Conservation (phyloP, 139 green algal species). For the Helicosporidium sp. region DNA sequence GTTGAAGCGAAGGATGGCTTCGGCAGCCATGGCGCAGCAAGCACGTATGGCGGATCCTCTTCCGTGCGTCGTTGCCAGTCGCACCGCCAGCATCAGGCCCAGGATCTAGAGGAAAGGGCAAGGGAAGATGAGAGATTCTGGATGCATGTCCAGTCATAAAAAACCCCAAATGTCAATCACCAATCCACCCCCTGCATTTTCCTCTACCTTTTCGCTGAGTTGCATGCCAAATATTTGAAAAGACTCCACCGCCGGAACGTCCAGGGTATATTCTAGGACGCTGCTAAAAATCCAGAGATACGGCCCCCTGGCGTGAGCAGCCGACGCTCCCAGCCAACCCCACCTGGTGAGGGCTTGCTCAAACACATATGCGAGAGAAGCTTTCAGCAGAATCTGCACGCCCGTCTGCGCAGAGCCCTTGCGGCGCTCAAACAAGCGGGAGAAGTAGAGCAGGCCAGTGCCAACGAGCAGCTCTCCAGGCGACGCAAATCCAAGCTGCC, state of each 20-base stretch:
- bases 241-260: too few species aligned
- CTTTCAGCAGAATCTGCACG: not conserved
- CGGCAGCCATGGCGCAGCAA: too few species aligned
- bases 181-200: not conserved
- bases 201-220: constrained; percentile 39
- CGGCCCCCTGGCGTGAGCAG: constrained; percentile 33
- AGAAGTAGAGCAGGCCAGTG: constrained; percentile 32
- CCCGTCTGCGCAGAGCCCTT: constrained; percentile 1
- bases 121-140: too few species aligned
- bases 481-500: constrained; percentile 23
- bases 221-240: constrained; percentile 27
- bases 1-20: too few species aligned
- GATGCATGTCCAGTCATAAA: too few species aligned
- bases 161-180: too few species aligned
- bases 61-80: too few species aligned
- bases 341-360: constrained; percentile 29
- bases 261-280: too few species aligned
- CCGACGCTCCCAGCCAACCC: constrained; percentile 37
- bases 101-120: too few species aligned
- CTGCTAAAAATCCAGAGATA: constrained; percentile 21
- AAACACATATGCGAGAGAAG: constrained; percentile 15
- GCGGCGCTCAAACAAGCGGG: constrained; percentile 38
- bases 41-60: too few species aligned
- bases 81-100: too few species aligned
- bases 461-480: constrained; percentile 35